phyloP scores from a whole-genome alignment of 306 rosid species.

The Inga oerstediana region DNA sequence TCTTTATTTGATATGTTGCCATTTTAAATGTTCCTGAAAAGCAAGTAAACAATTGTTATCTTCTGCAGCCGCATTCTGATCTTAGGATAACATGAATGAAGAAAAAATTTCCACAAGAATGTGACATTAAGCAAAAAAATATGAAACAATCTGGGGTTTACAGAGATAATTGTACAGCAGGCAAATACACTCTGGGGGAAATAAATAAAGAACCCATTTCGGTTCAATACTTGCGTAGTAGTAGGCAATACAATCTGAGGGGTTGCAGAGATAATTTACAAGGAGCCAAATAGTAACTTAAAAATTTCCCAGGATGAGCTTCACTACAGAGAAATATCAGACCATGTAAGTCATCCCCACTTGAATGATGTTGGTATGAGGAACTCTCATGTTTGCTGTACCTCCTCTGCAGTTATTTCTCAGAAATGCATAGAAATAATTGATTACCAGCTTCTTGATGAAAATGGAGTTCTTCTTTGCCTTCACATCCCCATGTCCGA shows the following conservation, averaged over 20 bases:
- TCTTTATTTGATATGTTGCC: background rate
- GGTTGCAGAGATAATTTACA: conserved; percentile 4
- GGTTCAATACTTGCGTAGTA: background rate
- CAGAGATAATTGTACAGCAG: background rate
- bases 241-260: background rate
- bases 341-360: conserved; percentile 78
- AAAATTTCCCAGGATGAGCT: background rate
- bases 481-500: conserved; percentile 87
- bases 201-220: background rate
- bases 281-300: conserved; percentile 2
- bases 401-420: conserved; percentile 88
- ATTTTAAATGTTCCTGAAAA: background rate
- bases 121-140: background rate
- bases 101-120: background rate
- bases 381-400: conserved; percentile 79
- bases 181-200: background rate
- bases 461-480: conserved; percentile 92
- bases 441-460: conserved; percentile 76
- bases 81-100: background rate
- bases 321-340: conserved; percentile 27
- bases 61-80: background rate
- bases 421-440: conserved; percentile 87
- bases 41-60: background rate
- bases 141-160: background rate
- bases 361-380: conserved; percentile 89